Conservation (phyloP, 169 alveolate species). For the Eimeria maxima region DNA sequence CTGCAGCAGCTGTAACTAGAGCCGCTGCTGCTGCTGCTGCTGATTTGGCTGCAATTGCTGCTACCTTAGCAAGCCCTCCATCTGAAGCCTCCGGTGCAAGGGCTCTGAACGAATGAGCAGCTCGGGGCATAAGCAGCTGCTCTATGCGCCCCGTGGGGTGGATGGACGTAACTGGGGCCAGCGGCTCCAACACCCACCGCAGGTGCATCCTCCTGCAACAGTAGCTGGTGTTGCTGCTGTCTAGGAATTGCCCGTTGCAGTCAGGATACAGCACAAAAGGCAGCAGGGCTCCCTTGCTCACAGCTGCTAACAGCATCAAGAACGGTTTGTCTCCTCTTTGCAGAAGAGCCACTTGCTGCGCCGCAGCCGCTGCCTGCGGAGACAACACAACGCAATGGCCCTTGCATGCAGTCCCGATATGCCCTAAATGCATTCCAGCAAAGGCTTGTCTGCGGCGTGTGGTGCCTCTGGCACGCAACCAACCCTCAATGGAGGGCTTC, state of each 20-base stretch:
- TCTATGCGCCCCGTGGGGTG: constrained; percentile 70
- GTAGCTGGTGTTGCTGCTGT: background rate
- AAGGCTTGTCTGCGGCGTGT: background rate
- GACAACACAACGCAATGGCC: background rate
- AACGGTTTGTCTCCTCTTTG: constrained; percentile 28
- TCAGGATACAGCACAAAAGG: constrained; percentile 56
- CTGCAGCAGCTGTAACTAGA: background rate
- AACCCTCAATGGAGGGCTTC: background rate
- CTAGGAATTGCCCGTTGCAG: background rate
- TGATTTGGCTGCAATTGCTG: constrained; percentile 3
- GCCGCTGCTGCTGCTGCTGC: constrained; percentile 26
- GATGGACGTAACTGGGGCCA: constrained; percentile 46
- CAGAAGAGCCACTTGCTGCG: constrained; percentile 42
- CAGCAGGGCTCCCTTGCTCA: constrained; percentile 52
- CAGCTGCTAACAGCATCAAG: constrained; percentile 50
- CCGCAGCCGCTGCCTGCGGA: constrained; percentile 70
- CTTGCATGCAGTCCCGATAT: background rate
- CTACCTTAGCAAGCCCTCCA: background rate
- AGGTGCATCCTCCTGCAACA: background rate
- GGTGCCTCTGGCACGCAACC: background rate
- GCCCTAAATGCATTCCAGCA: background rate
- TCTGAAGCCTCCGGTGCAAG: constrained; percentile 40
- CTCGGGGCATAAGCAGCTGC: constrained; percentile 61
- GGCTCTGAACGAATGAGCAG: constrained; percentile 37
- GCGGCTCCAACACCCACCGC: constrained; percentile 64